Base-by-base conservation (phyloP, 2,329 filamentous ascomycete genomes). In the Alternaria ventricosa region DNA sequence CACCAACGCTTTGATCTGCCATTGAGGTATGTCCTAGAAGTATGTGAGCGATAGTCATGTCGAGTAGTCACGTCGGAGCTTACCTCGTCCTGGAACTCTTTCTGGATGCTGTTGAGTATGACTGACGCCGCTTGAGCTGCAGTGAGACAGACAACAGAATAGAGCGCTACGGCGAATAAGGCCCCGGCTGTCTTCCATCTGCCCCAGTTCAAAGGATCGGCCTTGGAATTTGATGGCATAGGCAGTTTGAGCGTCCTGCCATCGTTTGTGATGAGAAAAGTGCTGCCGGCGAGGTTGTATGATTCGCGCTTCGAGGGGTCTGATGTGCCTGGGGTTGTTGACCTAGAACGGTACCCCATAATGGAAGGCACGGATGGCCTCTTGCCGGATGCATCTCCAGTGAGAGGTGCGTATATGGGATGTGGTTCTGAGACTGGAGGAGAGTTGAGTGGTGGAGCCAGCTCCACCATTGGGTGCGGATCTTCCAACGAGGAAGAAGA, bases 201-300 rank as follows among this genome's bases (percentile, higher is more conserved):
- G 12, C 68, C 57, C 74, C 74, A 76, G 30, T 70, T 70, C 36
- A 76, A 54, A 18, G 74, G 74, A 36, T 76, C 74, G 1, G 55
- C 56, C 9, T 64, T 57, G 46, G 72, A 75, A 9, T 72, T 60
- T 3, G 74, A 76, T 8, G 74, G 71, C 22, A 73, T 60, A 9
- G 74, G 74, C 0, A 76, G 63, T 12, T 69, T 71, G 13, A 76
- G 57, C 1, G 65, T 74, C 15, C 56, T 65, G 6, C 74, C 74
- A 18, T 68, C 63, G 4, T 64, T 60, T 7, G 74, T 71, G 22
- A 76, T 64, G 12, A 76, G 70, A 18, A 69, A 76, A 3, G 71
- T 68, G 23, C 69, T 75, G 18, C 74, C 73, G 3, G 70, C 63
- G 15, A 74, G 50, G 22, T 70, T 61, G 57, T 70, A 76, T 13